Conservation (phyloP, 1,284 basidiomycete species). For the Cutaneotrichosporon sp. region DNA sequence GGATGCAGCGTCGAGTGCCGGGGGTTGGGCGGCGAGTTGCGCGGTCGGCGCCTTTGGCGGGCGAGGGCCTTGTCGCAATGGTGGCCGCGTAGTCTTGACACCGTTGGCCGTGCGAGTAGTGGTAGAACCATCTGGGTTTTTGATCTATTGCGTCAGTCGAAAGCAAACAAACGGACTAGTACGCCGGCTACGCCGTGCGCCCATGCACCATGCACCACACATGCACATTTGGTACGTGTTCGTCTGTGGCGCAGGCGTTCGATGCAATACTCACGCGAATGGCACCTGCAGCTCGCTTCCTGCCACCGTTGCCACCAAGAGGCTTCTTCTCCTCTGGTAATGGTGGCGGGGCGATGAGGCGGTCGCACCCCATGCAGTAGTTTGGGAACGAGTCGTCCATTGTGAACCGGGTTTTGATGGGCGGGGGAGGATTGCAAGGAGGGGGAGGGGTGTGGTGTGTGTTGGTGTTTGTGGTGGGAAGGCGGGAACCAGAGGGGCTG, state of each 20-base stretch:
- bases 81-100: slow-evolving; percentile 34
- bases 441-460: neutral
- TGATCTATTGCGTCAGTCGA: slow-evolving; percentile 24
- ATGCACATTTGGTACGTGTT: too few relatives aligned
- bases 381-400: slow-evolving; percentile 31
- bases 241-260: neutral
- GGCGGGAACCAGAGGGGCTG: neutral
- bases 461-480: neutral
- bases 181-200: too few relatives aligned
- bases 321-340: slow-evolving; percentile 19
- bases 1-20: neutral
- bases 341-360: slow-evolving; percentile 31
- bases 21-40: neutral
- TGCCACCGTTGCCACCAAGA: slow-evolving; percentile 2
- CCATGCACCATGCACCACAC: too few relatives aligned
- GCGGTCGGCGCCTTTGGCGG: neutral
- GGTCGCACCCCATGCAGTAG: slow-evolving; percentile 44
- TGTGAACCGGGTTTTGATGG: slow-evolving; percentile 6
- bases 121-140: slow-evolving; percentile 42
- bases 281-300: slow-evolving; percentile 32
- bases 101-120: slow-evolving; percentile 42
- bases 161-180: too few relatives aligned
- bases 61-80: slow-evolving; percentile 18
- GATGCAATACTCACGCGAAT: slow-evolving; percentile 34
- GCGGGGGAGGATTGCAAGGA: neutral